Evolutionary conservation across 2,329 filamentous ascomycete genomes (phyloP).

Genomic region (Didymella arachidicola): DNA sequence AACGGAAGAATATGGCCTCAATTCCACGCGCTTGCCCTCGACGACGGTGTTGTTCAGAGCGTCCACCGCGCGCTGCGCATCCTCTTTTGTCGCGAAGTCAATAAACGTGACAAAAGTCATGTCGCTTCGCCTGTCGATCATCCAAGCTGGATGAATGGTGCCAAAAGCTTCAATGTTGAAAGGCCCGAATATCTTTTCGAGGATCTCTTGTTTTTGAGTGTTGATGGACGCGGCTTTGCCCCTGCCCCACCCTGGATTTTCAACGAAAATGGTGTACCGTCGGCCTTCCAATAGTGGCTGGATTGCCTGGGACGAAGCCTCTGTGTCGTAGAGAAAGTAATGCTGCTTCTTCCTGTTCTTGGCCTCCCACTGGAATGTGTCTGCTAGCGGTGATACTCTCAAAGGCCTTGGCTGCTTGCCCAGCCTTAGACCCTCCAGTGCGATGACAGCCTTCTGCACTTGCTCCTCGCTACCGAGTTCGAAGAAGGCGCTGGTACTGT

Average conservation of each 20-base stretch:
- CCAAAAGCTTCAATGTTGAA: slow-evolving; percentile 32
- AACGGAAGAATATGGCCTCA: slow-evolving; percentile 5
- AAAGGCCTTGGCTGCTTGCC: not conserved
- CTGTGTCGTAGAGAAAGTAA: slow-evolving; percentile 21
- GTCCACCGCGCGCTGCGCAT: slow-evolving; percentile 28
- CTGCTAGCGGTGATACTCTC: slow-evolving; percentile 5
- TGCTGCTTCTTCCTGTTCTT: not conserved
- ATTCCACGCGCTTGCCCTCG: slow-evolving; percentile 21
- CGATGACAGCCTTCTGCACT: slow-evolving; percentile 23
- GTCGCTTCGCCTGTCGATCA: not conserved
- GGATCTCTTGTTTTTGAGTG: slow-evolving; percentile 8
- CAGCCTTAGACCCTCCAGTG: slow-evolving; percentile 11
- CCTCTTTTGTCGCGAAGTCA: slow-evolving; percentile 37
- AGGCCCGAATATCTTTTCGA: slow-evolving; percentile 22
- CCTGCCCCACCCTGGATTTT: slow-evolving; percentile 31
- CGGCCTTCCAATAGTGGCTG: slow-evolving; percentile 30
- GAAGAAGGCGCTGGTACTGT: slow-evolving; percentile 23
- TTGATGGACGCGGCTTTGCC: not conserved
- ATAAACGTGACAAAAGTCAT: slow-evolving; percentile 23
- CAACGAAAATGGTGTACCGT: slow-evolving; percentile 27
- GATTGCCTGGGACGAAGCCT: slow-evolving; percentile 19
- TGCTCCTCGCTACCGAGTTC: slow-evolving; percentile 30
- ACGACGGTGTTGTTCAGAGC: slow-evolving; percentile 27
- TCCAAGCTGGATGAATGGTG: slow-evolving; percentile 16
- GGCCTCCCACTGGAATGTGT: slow-evolving; percentile 22